Conservation (phyloP, 352 stramenopile genomes). For the Elongisporangium senticosum region DNA sequence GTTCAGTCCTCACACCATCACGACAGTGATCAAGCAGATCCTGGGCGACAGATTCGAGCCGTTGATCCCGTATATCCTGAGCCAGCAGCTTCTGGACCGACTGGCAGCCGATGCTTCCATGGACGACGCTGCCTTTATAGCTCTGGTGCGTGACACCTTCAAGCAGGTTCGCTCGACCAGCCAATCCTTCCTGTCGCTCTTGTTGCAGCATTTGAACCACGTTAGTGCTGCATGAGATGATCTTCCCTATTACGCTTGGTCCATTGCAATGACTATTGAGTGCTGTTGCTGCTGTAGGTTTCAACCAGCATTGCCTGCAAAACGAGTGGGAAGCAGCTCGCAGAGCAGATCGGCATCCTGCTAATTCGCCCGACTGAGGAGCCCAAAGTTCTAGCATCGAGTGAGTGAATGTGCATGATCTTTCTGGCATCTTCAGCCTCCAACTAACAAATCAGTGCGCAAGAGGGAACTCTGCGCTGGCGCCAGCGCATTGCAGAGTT, state of each 20-base stretch:
- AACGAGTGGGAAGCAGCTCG: constrained; percentile 38
- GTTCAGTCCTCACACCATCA: constrained; percentile 42
- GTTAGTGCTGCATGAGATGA: constrained; percentile 14
- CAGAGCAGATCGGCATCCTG: constrained; percentile 28
- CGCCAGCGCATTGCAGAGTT: constrained; percentile 35
- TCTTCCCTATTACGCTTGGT: not conserved
- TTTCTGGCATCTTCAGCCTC: not conserved
- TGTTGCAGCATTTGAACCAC: constrained; percentile 40
- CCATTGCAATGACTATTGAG: not conserved
- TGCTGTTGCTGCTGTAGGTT: constrained; percentile 17
- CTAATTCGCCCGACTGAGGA: constrained; percentile 39
- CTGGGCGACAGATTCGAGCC: constrained; percentile 32
- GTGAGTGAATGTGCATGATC: constrained; percentile 17
- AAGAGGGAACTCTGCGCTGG: constrained; percentile 7
- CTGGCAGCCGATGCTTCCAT: constrained; percentile 2
- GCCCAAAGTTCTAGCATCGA: constrained; percentile 13
- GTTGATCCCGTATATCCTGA: constrained; percentile 31
- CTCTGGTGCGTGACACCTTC: constrained; percentile 18
- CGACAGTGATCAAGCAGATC: constrained; percentile 38
- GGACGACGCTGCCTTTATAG: constrained; percentile 7
- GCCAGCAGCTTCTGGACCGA: constrained; percentile 28
- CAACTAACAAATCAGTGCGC: constrained; percentile 5
- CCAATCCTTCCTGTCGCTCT: constrained; percentile 41
- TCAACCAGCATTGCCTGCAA: constrained; percentile 26
- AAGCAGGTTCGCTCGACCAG: constrained; percentile 26